Conservation (phyloP, 2,329 filamentous ascomycete genomes). For the Nemania abortiva region DNA sequence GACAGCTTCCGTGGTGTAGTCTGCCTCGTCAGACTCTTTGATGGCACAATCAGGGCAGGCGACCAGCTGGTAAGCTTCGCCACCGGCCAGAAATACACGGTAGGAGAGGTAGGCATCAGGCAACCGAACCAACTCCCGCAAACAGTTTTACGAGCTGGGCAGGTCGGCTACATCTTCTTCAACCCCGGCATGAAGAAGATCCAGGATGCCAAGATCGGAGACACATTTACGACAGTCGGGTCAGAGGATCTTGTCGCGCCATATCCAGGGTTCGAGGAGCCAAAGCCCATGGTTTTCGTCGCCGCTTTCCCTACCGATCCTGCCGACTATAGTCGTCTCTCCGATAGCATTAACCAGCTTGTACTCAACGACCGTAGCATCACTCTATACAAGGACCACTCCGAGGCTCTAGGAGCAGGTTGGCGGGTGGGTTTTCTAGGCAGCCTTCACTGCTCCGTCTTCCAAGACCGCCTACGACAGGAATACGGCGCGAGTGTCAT, state of each 20-base stretch:
- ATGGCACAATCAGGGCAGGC: slow-evolving; percentile 84
- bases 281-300: slow-evolving; percentile 98
- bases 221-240: slow-evolving; percentile 89
- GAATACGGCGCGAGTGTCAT: slow-evolving; percentile 96
- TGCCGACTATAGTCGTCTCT: slow-evolving; percentile 84
- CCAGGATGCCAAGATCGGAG: slow-evolving; percentile 94
- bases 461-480: slow-evolving; percentile 92
- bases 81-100: slow-evolving; percentile 88
- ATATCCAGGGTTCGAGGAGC: slow-evolving; percentile 93
- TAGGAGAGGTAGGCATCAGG: slow-evolving; percentile 97
- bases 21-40: slow-evolving; percentile 89
- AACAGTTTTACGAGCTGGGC: slow-evolving; percentile 83
- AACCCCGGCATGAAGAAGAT: slow-evolving; percentile 98
- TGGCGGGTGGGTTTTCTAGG: slow-evolving; percentile 96
- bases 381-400: slow-evolving; percentile 92
- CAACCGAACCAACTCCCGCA: slow-evolving; percentile 90
- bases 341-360: slow-evolving; percentile 94
- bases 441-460: slow-evolving; percentile 98
- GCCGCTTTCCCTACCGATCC: slow-evolving; percentile 96
- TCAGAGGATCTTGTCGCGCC: slow-evolving; percentile 81
- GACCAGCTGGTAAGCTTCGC: slow-evolving; percentile 90
- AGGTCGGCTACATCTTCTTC: slow-evolving; percentile 97
- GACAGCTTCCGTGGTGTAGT: slow-evolving; percentile 96
- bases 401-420: slow-evolving; percentile 90
- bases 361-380: slow-evolving; percentile 96